Evolutionary conservation across 2,329 filamentous ascomycete species (phyloP).

Genomic region (Cadophora sp.): DNA sequence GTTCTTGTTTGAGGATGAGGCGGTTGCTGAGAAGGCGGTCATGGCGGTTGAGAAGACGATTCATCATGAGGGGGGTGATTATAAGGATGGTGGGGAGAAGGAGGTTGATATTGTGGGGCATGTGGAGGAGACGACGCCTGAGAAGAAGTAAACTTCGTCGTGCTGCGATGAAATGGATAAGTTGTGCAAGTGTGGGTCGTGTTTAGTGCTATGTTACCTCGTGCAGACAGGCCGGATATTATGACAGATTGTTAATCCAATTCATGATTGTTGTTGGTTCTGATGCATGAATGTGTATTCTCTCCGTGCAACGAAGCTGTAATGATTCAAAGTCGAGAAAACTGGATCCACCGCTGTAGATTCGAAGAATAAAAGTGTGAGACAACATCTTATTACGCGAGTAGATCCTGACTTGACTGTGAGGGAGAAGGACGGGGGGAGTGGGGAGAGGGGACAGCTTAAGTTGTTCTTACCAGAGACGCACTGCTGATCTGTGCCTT

Average conservation of each 20-base stretch:
- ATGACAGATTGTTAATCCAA: neutral
- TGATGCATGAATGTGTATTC: neutral
- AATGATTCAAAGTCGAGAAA: too few relatives aligned
- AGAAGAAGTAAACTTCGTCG: neutral
- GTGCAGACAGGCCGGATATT: neutral
- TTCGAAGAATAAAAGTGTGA: too few relatives aligned
- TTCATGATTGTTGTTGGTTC: neutral
- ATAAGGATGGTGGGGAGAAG: conserved; percentile 11
- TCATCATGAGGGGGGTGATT: conserved; percentile 33
- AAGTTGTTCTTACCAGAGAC: too few relatives aligned
- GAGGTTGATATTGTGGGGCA: neutral
- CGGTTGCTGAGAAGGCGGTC: conserved; percentile 45
- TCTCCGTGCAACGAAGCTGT: too few relatives aligned
- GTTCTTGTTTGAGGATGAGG: conserved; percentile 50
- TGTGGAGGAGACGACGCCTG: conserved; percentile 2
- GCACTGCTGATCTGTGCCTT: neutral
- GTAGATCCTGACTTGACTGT: too few relatives aligned
- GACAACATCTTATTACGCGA: too few relatives aligned
- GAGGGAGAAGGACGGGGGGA: too few relatives aligned
- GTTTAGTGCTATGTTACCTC: neutral
- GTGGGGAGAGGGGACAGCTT: too few relatives aligned
- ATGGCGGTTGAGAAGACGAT: conserved; percentile 48
- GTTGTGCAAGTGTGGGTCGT: neutral
- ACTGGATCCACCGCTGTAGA: too few relatives aligned
- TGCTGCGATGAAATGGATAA: neutral